Conservation (phyloP, 805 yeast genomes). For the Cyberlindnera amylophila region DNA sequence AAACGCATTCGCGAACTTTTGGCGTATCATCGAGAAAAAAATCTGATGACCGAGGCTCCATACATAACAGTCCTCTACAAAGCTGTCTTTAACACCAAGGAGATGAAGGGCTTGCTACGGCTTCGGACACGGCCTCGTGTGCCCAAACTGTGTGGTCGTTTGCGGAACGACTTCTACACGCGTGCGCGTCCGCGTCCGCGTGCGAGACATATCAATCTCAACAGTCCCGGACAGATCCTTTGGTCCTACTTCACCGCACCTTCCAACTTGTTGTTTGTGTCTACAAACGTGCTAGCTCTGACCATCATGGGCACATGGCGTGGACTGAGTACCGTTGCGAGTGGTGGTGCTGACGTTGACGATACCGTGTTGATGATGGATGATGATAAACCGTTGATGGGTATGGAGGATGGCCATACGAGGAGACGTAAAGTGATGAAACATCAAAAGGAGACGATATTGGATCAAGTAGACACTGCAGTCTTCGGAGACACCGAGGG, state of each 20-base stretch:
- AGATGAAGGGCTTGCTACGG: no score
- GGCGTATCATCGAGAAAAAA: no score
- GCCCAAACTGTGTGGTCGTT: no score
- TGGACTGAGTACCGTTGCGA: conserved; percentile 24
- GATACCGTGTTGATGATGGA: background rate
- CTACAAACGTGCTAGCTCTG: conserved; percentile 34
- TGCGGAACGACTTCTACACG: no score
- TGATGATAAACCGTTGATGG: background rate
- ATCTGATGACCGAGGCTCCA: no score
- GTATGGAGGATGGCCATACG: background rate
- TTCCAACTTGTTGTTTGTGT: conserved; percentile 34
- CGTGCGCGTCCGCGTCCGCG: no score
- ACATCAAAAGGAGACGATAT: background rate
- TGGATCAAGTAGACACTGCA: background rate
- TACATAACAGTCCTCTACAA: no score
- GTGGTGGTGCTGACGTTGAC: background rate
- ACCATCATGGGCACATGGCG: conserved; percentile 33
- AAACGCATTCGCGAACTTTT: no score
- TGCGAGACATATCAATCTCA: conserved; percentile 2
- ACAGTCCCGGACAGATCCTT: conserved; percentile 15
- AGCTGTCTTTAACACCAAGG: no score
- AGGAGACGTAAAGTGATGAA: no score
- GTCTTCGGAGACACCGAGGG: background rate
- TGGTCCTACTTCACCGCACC: conserved; percentile 40
- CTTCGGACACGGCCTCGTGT: no score